Percentiles rank a stretch among this genome's conserved stretches.
phyloP scores from a whole-genome alignment of 768 basidiomycete genomes.

The Hebeloma cylindrosporum region DNA sequence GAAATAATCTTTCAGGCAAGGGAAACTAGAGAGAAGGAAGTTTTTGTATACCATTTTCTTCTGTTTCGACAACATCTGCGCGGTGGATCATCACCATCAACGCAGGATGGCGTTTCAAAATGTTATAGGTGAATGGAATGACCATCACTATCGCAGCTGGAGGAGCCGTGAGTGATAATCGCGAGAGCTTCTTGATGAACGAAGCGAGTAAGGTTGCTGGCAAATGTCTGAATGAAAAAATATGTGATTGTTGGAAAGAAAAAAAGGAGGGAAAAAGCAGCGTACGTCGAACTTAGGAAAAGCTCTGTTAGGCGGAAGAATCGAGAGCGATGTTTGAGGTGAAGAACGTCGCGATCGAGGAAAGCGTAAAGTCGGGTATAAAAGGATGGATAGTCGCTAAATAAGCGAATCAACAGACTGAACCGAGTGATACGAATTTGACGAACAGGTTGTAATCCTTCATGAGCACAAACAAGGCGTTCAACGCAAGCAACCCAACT shows the following conservation, averaged over 20 bases:
- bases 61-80: constrained; percentile 35
- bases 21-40: not conserved
- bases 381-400: constrained; percentile 93
- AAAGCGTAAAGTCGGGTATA: constrained; percentile 91
- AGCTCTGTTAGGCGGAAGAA: constrained; percentile 93
- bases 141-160: constrained; percentile 90
- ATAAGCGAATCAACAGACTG: constrained; percentile 1
- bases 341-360: constrained; percentile 83
- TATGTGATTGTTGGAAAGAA: not conserved
- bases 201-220: constrained; percentile 91
- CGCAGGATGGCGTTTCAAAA: constrained; percentile 87
- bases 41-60: constrained; percentile 31
- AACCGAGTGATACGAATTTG: not conserved
- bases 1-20: not conserved
- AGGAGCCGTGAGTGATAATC: constrained; percentile 80
- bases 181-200: constrained; percentile 88
- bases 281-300: constrained; percentile 90
- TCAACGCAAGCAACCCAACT: constrained; percentile 85
- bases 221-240: constrained; percentile 56
- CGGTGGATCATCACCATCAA: constrained; percentile 94
- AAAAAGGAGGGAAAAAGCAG: constrained; percentile 16
- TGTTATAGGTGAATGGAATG: constrained; percentile 92
- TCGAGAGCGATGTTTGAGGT: constrained; percentile 88
- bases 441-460: constrained; percentile 85
- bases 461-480: constrained; percentile 88